phyloP scores from a whole-genome alignment of 768 basidiomycete genomes.

The Tulasnella sp. region DNA sequence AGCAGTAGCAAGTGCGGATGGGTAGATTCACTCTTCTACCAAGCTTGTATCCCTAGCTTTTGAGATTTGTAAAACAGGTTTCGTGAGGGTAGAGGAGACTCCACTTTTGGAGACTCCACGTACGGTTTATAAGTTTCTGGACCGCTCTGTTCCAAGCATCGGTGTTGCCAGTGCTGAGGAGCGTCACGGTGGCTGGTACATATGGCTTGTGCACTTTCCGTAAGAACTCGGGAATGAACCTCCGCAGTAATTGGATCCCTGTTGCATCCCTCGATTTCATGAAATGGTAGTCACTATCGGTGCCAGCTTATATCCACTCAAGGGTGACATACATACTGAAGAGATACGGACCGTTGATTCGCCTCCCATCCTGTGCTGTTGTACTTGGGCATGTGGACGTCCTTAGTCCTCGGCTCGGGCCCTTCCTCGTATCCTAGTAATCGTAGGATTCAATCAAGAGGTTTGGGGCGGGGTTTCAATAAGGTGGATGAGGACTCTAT shows the following conservation, averaged over 20 bases:
- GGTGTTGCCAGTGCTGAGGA: constrained; percentile 58
- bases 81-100: constrained; percentile 22
- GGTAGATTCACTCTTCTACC: constrained; percentile 66
- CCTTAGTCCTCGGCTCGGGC: constrained; percentile 25
- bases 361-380: constrained; percentile 30
- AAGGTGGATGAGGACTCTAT: background rate
- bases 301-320: too few relatives aligned
- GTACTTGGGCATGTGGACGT: constrained; percentile 55
- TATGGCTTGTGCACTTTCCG: constrained; percentile 33
- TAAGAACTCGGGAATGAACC: constrained; percentile 48
- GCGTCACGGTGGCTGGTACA: constrained; percentile 45
- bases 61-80: background rate
- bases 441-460: constrained; percentile 48
- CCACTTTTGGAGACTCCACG: constrained; percentile 50
- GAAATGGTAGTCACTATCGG: too few relatives aligned
- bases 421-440: constrained; percentile 30
- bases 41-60: constrained; percentile 27
- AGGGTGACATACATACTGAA: constrained; percentile 57
- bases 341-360: constrained; percentile 47
- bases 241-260: constrained; percentile 47
- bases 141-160: constrained; percentile 55
- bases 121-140: constrained; percentile 52
- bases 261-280: constrained; percentile 33
- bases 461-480: constrained; percentile 20
- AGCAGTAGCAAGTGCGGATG: constrained; percentile 36